These are phyloP conservation scores for Stachybotrys echinatus DNA, from an alignment of 2,329 filamentous ascomycete genomes.

Conservation along the genomic window DNA sequence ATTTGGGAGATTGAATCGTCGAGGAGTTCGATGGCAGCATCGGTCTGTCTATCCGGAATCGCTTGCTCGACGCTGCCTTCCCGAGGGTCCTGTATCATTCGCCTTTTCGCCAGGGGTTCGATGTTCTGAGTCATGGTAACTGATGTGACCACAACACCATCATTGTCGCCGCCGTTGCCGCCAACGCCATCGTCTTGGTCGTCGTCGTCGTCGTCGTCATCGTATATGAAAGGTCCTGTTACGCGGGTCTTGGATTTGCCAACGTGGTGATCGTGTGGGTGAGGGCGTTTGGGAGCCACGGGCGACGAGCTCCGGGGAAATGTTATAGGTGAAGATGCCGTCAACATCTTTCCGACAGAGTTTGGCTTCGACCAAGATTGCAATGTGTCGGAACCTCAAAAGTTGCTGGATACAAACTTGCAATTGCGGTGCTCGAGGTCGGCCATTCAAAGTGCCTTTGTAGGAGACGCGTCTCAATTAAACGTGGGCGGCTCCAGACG, in stretches of 20 bases:
- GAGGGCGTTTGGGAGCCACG: slow-evolving; percentile 26
- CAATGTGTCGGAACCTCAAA: no score
- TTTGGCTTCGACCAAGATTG: no score
- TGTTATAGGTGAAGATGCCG: slow-evolving; percentile 53
- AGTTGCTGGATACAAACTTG: no score
- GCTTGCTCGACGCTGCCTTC: background rate
- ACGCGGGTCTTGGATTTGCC: slow-evolving; percentile 27
- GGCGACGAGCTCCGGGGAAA: slow-evolving; percentile 47
- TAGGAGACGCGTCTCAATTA: slow-evolving; percentile 1
- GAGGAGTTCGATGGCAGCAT: background rate
- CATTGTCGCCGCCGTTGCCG: slow-evolving; percentile 7
- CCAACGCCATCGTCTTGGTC: slow-evolving; percentile 15
- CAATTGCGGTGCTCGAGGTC: background rate
- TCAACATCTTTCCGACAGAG: slow-evolving; percentile 57
- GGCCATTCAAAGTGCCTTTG: background rate
- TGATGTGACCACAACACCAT: background rate
- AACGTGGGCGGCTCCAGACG: background rate
- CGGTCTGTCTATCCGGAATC: background rate
- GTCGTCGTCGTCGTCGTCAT: slow-evolving; percentile 30
- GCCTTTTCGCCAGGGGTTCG: slow-evolving; percentile 21
- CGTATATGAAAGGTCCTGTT: slow-evolving; percentile 32
- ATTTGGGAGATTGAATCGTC: slow-evolving; percentile 3
- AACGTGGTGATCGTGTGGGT: slow-evolving; percentile 26
- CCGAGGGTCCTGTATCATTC: slow-evolving; percentile 21
- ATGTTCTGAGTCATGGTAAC: background rate